A percentile compares a stretch with the other conserved stretches of the same genome.
These are phyloP conservation scores for Debaryomycetaceae sp. DNA, from an alignment of 1,139 yeast genomes.

Conservation along the genomic window DNA sequence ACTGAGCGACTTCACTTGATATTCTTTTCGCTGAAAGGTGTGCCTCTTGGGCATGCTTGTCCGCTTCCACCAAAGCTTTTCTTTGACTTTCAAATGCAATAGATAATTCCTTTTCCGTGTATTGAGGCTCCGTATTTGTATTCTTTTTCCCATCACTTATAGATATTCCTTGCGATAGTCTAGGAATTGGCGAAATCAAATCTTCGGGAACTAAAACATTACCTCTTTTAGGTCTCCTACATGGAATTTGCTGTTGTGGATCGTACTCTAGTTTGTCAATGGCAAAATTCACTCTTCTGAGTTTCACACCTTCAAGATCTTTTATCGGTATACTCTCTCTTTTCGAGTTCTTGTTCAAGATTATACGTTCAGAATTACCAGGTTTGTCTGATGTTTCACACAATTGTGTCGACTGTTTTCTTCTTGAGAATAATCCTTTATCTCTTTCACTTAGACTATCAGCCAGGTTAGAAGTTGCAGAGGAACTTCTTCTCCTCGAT, in stretches of 20 bases:
- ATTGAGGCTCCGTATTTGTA: slow-evolving; percentile 26
- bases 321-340: slow-evolving; percentile 34
- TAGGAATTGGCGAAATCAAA: slow-evolving; percentile 56
- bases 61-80: slow-evolving; percentile 56
- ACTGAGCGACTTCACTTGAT: slow-evolving; percentile 58
- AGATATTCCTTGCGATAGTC: slow-evolving; percentile 62
- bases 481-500: slow-evolving; percentile 11
- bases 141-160: slow-evolving; percentile 27
- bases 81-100: slow-evolving; percentile 58
- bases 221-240: slow-evolving; percentile 78
- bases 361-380: slow-evolving; percentile 13
- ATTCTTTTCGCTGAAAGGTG: slow-evolving; percentile 66
- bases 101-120: slow-evolving; percentile 49
- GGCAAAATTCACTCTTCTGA: slow-evolving; percentile 74
- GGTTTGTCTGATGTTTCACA: neutral
- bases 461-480: slow-evolving; percentile 6
- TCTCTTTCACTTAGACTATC: slow-evolving; percentile 9
- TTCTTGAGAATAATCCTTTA: slow-evolving; percentile 5
- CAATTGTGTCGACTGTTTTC: slow-evolving; percentile 9
- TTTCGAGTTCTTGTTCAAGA: slow-evolving; percentile 47
- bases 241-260: slow-evolving; percentile 95
- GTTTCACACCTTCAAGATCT: slow-evolving; percentile 32
- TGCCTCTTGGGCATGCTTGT: slow-evolving; percentile 72
- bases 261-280: slow-evolving; percentile 65
- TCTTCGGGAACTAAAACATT: slow-evolving; percentile 78